Percentiles rank a stretch among this genome's conserved stretches.
Conservation (phyloP, 768 basidiomycete species). For the Kwoniella shandongensis region DNA sequence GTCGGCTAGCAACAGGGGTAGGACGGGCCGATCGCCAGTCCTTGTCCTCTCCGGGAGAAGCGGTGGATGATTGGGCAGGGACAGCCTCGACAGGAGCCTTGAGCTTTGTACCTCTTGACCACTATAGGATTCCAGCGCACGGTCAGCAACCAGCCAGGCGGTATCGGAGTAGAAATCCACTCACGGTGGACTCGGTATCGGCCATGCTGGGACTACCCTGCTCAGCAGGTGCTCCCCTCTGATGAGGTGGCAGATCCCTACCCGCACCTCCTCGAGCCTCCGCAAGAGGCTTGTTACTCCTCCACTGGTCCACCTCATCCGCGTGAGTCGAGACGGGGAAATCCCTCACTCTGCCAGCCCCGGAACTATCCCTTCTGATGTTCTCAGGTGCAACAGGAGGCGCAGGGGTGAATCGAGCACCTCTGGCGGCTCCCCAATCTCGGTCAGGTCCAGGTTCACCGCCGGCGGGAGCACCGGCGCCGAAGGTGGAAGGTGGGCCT, state of each 20-base stretch:
- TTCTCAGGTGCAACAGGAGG: slow-evolving; percentile 19
- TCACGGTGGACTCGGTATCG: slow-evolving; percentile 68
- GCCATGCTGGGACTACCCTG: slow-evolving; percentile 56
- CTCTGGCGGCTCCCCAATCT: slow-evolving; percentile 54
- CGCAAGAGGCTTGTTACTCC: slow-evolving; percentile 42
- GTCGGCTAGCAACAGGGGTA: slow-evolving; percentile 27
- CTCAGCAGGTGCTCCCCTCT: slow-evolving; percentile 52
- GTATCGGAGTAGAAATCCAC: too few relatives aligned
- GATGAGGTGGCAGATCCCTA: slow-evolving; percentile 50
- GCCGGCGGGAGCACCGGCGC: slow-evolving; percentile 23
- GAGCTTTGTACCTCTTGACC: slow-evolving; percentile 52
- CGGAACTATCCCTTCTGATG: slow-evolving; percentile 37
- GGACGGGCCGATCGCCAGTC: slow-evolving; percentile 47
- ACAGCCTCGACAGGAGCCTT: slow-evolving; percentile 32
- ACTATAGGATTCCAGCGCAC: slow-evolving; percentile 28
- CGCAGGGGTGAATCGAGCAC: slow-evolving; percentile 52
- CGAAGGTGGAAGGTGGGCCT: slow-evolving; percentile 43
- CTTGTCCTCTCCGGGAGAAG: slow-evolving; percentile 38
- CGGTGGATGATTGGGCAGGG: slow-evolving; percentile 22
- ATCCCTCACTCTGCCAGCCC: slow-evolving; percentile 37
- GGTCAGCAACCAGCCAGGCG: too few relatives aligned
- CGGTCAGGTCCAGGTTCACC: slow-evolving; percentile 42
- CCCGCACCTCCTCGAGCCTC: slow-evolving; percentile 44
- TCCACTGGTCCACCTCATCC: slow-evolving; percentile 46
- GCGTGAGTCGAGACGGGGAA: slow-evolving; percentile 28